These are phyloP conservation scores for Fusarium virguliforme DNA, from an alignment of 2,329 filamentous ascomycete species.

Conservation along the genomic window DNA sequence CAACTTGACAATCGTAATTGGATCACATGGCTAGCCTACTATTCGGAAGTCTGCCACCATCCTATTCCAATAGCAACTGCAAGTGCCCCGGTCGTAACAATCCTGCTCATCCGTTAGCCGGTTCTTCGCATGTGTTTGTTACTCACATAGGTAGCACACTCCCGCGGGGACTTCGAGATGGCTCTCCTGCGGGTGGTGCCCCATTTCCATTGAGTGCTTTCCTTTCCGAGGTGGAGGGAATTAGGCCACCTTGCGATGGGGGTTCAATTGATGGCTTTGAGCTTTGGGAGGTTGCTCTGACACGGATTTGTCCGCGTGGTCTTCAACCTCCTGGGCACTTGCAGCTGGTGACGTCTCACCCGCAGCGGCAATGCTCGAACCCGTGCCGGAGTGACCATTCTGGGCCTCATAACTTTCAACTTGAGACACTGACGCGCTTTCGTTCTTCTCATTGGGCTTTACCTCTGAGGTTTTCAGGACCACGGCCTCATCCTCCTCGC, in stretches of 20 bases:
- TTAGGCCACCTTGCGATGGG: conserved; percentile 7
- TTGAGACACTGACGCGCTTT: conserved; percentile 34
- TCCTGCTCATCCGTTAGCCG: conserved; percentile 39
- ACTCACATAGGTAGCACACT: conserved; percentile 44
- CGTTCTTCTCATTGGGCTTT: conserved; percentile 35
- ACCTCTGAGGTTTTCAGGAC: conserved; percentile 51
- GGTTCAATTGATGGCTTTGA: conserved; percentile 2
- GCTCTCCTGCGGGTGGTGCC: conserved; percentile 17
- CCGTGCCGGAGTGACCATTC: conserved; percentile 16
- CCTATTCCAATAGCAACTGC: conserved; percentile 49
- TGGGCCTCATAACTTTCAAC: conserved; percentile 33
- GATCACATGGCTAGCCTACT: conserved; percentile 23
- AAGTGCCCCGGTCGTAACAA: conserved; percentile 48
- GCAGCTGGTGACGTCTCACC: conserved; percentile 8
- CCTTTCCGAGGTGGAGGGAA: neutral
- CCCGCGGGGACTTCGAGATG: conserved; percentile 25
- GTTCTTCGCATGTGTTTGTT: neutral
- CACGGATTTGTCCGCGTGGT: conserved; percentile 12
- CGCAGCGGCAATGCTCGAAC: conserved; percentile 8
- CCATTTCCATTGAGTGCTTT: conserved; percentile 26
- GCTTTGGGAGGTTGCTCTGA: conserved; percentile 7
- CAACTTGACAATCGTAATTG: conserved; percentile 1
- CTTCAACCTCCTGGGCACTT: conserved; percentile 13
- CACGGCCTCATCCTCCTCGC: conserved; percentile 62
- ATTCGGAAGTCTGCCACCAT: conserved; percentile 47